phyloP scores from a whole-genome alignment of 78 protist genomes.

The Pigoraptor vietnamica region DNA sequence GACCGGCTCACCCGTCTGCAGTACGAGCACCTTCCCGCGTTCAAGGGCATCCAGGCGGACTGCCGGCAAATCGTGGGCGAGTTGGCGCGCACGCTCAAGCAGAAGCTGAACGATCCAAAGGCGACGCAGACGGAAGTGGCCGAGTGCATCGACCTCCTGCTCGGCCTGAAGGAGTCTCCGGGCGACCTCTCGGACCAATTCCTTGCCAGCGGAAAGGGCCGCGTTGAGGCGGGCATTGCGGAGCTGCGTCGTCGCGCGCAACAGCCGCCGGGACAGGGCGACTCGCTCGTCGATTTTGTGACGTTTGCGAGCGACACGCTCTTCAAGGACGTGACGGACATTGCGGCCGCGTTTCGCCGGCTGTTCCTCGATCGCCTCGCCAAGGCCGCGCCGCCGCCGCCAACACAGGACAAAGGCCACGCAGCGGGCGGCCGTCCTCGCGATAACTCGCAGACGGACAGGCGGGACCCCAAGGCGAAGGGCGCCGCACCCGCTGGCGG shows the following conservation, averaged over 20 bases:
- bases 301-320: background rate
- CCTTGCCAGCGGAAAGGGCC: background rate
- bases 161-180: background rate
- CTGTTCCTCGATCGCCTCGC: background rate
- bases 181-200: background rate
- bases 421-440: background rate
- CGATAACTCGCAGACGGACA: too few species aligned
- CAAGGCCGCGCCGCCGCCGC: background rate
- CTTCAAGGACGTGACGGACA: background rate
- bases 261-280: too few species aligned
- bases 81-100: background rate
- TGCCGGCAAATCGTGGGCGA: background rate
- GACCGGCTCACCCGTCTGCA: too few species aligned
- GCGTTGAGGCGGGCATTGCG: background rate
- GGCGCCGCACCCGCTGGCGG: background rate
- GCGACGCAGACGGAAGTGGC: background rate
- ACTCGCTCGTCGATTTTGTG: background rate
- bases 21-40: constrained; percentile 78
- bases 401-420: background rate
- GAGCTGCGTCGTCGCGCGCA: background rate
- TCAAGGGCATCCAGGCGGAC: constrained; percentile 35
- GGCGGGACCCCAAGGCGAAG: background rate
- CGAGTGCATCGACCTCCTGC: background rate
- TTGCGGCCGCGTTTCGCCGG: background rate
- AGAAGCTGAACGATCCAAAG: background rate